These are phyloP conservation scores for Tuctoria greenei DNA, from an alignment of 176 grass and related monocot genomes.

Conservation along the genomic window DNA sequence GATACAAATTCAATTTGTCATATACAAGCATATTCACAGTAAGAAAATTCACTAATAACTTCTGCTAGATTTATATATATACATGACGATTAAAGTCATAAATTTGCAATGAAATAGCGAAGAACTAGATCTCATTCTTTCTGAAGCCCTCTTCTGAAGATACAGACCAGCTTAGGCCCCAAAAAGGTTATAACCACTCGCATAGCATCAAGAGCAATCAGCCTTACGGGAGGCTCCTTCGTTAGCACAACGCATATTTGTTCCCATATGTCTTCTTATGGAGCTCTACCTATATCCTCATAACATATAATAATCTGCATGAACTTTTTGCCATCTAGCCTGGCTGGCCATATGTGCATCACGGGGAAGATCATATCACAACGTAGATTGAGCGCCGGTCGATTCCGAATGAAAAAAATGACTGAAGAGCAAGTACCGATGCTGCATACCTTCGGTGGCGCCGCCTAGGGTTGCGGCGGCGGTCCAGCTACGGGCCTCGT, in stretches of 20 bases:
- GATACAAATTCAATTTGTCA: too few species aligned
- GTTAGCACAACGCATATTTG: too few species aligned
- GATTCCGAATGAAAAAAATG: too few species aligned
- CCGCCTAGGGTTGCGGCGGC: too few species aligned
- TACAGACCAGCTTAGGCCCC: conserved; percentile 29
- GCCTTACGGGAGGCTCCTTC: too few species aligned
- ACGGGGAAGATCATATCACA: background rate
- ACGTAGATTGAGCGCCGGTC: too few species aligned
- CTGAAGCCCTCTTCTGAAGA: conserved; percentile 46
- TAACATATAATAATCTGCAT: conserved; percentile 15
- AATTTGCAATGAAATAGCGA: conserved; percentile 39
- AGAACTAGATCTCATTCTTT: conserved; percentile 28
- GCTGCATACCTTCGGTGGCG: too few species aligned
- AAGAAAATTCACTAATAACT: conserved; percentile 32
- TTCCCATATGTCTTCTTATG: conserved; percentile 3
- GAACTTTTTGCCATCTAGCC: conserved; percentile 6
- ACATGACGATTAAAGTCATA: too few species aligned
- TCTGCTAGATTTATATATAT: conserved; percentile 40
- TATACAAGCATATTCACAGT: too few species aligned
- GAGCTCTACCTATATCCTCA: conserved; percentile 6
- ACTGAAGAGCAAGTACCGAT: too few species aligned
- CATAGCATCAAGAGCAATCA: too few species aligned
- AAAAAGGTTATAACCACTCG: conserved; percentile 29
- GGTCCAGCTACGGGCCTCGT: too few species aligned
- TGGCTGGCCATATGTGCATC: conserved; percentile 3